phyloP scores from a whole-genome alignment of 2,329 filamentous ascomycete species.

The Pyricularia sp. region DNA sequence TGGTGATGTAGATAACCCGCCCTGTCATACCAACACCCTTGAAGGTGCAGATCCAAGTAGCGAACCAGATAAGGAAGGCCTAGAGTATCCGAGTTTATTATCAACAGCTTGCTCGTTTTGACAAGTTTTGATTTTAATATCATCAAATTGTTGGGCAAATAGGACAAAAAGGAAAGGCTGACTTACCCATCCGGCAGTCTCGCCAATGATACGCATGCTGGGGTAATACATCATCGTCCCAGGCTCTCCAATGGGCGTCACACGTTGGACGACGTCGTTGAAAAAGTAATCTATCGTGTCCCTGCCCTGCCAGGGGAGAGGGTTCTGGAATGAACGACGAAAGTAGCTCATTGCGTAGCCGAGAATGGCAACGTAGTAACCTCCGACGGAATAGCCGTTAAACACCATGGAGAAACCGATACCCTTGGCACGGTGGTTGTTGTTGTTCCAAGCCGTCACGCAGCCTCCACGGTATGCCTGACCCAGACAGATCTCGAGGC shows the following conservation, averaged over 20 bases:
- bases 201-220: neutral
- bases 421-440: conserved; percentile 1
- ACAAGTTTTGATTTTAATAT: too few relatives aligned
- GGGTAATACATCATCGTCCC: neutral
- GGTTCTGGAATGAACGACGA: neutral
- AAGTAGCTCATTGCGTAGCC: neutral
- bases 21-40: neutral
- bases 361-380: neutral
- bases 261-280: neutral
- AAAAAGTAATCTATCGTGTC: neutral
- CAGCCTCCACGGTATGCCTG: conserved; percentile 1
- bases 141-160: too few relatives aligned
- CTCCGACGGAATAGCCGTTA: neutral
- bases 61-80: neutral
- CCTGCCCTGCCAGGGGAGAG: neutral
- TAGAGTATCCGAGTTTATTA: neutral
- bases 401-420: neutral
- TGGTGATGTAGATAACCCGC: conserved; percentile 1
- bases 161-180: too few relatives aligned
- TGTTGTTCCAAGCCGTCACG: neutral
- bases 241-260: neutral
- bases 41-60: neutral
- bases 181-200: neutral
- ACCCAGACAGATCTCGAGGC: neutral
- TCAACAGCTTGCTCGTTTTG: too few relatives aligned